These are phyloP conservation scores for Fusarium pseudonygamai DNA, from an alignment of 2,329 filamentous ascomycete genomes.

Conservation along the genomic window DNA sequence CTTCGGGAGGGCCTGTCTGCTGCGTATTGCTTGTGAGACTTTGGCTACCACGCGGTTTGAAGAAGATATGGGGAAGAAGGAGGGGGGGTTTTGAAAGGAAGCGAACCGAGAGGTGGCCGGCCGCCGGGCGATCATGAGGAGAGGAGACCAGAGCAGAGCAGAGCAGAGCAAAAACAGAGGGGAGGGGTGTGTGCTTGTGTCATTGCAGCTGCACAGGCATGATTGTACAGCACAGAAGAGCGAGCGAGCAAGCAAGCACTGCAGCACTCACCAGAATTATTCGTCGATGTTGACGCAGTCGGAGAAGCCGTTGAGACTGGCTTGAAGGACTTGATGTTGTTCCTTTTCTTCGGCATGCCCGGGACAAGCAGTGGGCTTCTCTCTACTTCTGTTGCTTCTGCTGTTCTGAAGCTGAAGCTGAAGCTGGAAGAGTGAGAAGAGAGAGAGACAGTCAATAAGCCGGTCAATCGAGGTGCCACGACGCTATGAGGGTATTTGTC, in stretches of 20 bases:
- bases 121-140: slow-evolving; percentile 18
- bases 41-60: slow-evolving; percentile 42
- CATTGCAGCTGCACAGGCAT: neutral
- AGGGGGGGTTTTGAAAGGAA: slow-evolving; percentile 31
- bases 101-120: slow-evolving; percentile 39
- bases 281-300: slow-evolving; percentile 37
- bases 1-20: slow-evolving; percentile 50
- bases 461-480: slow-evolving; percentile 21
- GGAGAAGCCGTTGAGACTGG: slow-evolving; percentile 65
- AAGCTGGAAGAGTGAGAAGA: slow-evolving; percentile 4
- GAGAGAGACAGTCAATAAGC: neutral
- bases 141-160: neutral
- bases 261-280: slow-evolving; percentile 42
- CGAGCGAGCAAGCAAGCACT: neutral
- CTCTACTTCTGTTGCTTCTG: neutral
- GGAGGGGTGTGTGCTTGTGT: slow-evolving; percentile 31
- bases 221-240: neutral
- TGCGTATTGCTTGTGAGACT: slow-evolving; percentile 43
- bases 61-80: slow-evolving; percentile 30
- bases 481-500: slow-evolving; percentile 26
- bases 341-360: slow-evolving; percentile 73
- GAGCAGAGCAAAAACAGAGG: neutral
- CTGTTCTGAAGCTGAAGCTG: slow-evolving; percentile 2
- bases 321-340: slow-evolving; percentile 65
- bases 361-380: slow-evolving; percentile 17